Conservation (phyloP, 768 basidiomycete genomes). For the Dacryopinax primogenitus region DNA sequence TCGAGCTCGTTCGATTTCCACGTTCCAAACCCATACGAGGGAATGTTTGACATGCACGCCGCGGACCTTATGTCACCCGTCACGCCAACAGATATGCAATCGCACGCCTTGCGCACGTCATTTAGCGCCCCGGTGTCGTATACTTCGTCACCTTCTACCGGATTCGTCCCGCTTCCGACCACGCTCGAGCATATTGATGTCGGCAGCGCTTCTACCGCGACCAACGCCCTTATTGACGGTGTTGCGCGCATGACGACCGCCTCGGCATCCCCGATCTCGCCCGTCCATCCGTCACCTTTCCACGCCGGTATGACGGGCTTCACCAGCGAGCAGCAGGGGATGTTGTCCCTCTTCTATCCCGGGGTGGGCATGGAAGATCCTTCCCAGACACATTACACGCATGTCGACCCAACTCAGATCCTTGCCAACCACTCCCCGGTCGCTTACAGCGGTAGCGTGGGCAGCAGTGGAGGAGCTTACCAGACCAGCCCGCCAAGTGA, state of each 20-base stretch:
- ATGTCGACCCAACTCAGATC: conserved; percentile 86
- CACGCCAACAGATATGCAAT: not conserved
- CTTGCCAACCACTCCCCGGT: conserved; percentile 20
- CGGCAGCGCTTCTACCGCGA: conserved; percentile 16
- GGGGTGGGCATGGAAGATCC: conserved; percentile 24
- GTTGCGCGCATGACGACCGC: conserved; percentile 17
- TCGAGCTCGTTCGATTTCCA: conserved; percentile 12
- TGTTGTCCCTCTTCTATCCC: conserved; percentile 11
- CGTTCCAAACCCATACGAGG: conserved; percentile 11
- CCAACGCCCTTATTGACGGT: conserved; percentile 12
- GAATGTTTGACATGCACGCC: conserved; percentile 12
- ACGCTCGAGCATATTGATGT: conserved; percentile 5
- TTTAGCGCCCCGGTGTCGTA: conserved; percentile 7
- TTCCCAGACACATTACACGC: conserved; percentile 27
- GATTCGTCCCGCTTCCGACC: not conserved
- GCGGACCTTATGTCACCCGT: conserved; percentile 7
- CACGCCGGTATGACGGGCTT: not conserved
- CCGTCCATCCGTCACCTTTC: not conserved
- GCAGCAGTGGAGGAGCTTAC: conserved; percentile 37
- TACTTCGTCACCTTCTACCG: not conserved
- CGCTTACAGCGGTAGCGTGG: conserved; percentile 10
- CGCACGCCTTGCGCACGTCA: conserved; percentile 7
- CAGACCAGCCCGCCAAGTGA: conserved; percentile 73
- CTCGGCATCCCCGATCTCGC: conserved; percentile 14
- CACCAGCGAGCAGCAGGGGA: conserved; percentile 6